Conservation (phyloP, 2,329 filamentous ascomycete genomes). For the Ascochyta pisi region DNA sequence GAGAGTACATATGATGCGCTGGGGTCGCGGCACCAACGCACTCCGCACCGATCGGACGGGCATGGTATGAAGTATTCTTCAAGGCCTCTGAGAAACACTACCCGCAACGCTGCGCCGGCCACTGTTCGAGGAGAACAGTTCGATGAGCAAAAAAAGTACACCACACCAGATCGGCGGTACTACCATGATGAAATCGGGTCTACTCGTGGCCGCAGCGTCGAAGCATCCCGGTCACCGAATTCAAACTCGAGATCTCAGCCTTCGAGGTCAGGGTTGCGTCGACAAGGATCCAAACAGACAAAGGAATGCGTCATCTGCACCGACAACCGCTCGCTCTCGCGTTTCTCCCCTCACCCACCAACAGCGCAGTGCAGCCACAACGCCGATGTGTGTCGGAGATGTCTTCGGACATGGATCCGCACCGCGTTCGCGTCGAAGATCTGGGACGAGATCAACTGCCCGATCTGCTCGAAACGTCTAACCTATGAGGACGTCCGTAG, state of each 20-base stretch:
- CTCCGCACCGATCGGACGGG: background rate
- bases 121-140: background rate
- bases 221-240: background rate
- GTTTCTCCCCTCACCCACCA: conserved; percentile 42
- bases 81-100: background rate
- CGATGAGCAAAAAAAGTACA: background rate
- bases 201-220: background rate
- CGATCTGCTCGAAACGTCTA: conserved; percentile 55
- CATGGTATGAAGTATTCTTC: background rate
- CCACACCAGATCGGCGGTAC: background rate
- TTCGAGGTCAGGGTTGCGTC: background rate
- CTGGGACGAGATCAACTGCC: conserved; percentile 60
- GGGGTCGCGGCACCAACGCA: background rate
- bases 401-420: conserved; percentile 50
- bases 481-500: conserved; percentile 55
- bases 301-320: conserved; percentile 46
- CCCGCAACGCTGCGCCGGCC: background rate
- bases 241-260: background rate
- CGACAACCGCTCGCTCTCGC: conserved; percentile 36
- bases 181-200: background rate
- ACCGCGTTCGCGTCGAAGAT: conserved; percentile 46
- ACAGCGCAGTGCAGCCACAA: conserved; percentile 46
- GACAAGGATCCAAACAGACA: background rate
- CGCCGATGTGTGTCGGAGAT: conserved; percentile 46
- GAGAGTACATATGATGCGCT: background rate